phyloP scores from a whole-genome alignment of 345 rosid genomes.

The thale cress (Arabidopsis thaliana) region DNA sequence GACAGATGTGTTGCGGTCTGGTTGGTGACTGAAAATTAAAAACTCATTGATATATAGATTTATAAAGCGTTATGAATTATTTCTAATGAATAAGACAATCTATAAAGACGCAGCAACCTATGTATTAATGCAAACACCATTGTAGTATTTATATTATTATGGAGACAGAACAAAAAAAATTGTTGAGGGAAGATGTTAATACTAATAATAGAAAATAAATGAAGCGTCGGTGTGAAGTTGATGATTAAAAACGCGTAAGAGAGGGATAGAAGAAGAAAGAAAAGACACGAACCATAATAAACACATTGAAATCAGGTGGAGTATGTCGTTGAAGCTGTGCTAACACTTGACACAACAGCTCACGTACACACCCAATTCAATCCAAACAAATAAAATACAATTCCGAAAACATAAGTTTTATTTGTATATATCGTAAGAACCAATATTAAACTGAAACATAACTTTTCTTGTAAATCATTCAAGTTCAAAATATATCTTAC shows the following conservation, averaged over 20 bases:
- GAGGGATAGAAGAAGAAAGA: conserved; percentile 22
- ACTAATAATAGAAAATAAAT: conserved; percentile 12
- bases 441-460: neutral
- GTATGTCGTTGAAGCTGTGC: conserved; percentile 34
- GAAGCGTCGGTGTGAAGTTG: conserved; percentile 38
- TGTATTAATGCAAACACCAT: neutral
- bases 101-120: neutral
- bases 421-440: neutral
- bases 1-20: neutral
- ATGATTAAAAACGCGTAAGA: conserved; percentile 40
- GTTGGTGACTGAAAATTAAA: neutral
- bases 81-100: neutral
- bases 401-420: neutral
- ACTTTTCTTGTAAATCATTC: neutral
- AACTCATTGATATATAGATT: no score
- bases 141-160: neutral
- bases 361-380: conserved; percentile 32
- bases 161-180: conserved; percentile 12
- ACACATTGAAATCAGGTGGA: conserved; percentile 50
- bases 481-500: neutral
- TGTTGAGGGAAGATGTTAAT: conserved; percentile 11
- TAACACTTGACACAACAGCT: conserved; percentile 43
- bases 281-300: conserved; percentile 29
- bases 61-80: no score
- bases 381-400: conserved; percentile 10